Evolutionary conservation across 495 filamentous ascomycete genomes (phyloP), one percentile per base, ranked within the genome.

Genomic region (Penicillium desertorum): DNA sequence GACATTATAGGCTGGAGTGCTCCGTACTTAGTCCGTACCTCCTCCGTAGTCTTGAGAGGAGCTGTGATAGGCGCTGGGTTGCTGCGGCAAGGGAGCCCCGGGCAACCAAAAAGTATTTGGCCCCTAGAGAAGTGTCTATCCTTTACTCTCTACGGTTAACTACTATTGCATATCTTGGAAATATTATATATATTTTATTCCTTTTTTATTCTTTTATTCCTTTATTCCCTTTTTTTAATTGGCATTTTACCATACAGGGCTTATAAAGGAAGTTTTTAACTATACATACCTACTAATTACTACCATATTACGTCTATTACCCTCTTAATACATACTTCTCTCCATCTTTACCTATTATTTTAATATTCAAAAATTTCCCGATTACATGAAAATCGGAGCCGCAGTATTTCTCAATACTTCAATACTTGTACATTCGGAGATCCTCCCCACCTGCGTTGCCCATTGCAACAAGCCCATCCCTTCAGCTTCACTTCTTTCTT

Each of bases 401-500:
- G 45, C 42, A 51, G 41, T 32, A 45, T 53, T 51, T 52, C 56
- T 42, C 48, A 56, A 32, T 50, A 62, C 62, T 44, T 42, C 48
- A 56, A 32, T 50, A 62, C 62, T 44, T 41, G 57, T 66, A 64
- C 59, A 27, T 60, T 63, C 71, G 72, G 72, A 74, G 72, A 77
- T 76, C 71, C 72, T 76, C 74, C 75, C 72, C 75, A 74, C 74
- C 73, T 69, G 66, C 75, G 75, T 78, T 78, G 75, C 75, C 53
- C 75, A 76, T 78, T 77, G 75, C 75, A 78, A 78, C 75, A 78
- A 73, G 72, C 62, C 64, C 71, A 75, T 76, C 73, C 73, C 73
- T 78, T 76, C 75, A 78, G 75, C 75, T 76, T 78, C 75, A 77
- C 59, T 65, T 69, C 70, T 68, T 69, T 62, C 46, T 56, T 43